phyloP scores from a whole-genome alignment of 805 yeast genomes.

The Saturnispora hagleri region DNA sequence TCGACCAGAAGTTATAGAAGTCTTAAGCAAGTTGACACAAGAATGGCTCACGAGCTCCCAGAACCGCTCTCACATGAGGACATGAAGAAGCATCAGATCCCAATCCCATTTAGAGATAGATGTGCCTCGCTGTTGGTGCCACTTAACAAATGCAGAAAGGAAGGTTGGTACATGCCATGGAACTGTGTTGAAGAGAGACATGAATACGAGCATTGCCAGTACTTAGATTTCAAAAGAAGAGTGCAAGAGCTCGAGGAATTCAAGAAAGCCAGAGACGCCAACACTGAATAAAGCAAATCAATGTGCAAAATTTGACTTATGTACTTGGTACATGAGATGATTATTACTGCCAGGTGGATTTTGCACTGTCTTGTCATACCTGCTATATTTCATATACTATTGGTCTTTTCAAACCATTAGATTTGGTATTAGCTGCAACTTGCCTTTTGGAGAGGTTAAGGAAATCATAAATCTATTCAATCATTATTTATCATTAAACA shows the following conservation, averaged over 20 bases:
- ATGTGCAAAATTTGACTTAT: background rate
- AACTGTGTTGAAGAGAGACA: slow-evolving; percentile 73
- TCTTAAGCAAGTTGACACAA: background rate
- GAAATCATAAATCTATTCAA: background rate
- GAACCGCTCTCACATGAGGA: slow-evolving; percentile 69
- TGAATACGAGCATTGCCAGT: slow-evolving; percentile 77
- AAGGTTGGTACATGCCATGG: slow-evolving; percentile 54
- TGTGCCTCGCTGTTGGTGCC: slow-evolving; percentile 63
- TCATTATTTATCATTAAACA: background rate
- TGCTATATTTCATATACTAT: background rate
- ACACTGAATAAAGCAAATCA: background rate
- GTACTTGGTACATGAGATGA: background rate
- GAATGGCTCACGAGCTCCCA: slow-evolving; percentile 28
- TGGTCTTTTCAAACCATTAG: background rate
- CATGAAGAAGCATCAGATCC: slow-evolving; percentile 70
- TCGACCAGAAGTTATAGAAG: background rate
- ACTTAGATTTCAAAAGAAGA: slow-evolving; percentile 72
- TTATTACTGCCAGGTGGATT: background rate
- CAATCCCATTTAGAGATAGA: slow-evolving; percentile 73
- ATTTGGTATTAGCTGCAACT: background rate
- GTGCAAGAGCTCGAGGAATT: slow-evolving; percentile 57
- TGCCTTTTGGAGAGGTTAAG: background rate
- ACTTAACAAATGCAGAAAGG: slow-evolving; percentile 51
- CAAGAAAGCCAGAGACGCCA: slow-evolving; percentile 32
- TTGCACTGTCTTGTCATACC: background rate